Percentiles rank a stretch among this genome's conserved stretches.
Conservation (phyloP, 2,329 filamentous ascomycete genomes). For the Myriangium duriaei region DNA sequence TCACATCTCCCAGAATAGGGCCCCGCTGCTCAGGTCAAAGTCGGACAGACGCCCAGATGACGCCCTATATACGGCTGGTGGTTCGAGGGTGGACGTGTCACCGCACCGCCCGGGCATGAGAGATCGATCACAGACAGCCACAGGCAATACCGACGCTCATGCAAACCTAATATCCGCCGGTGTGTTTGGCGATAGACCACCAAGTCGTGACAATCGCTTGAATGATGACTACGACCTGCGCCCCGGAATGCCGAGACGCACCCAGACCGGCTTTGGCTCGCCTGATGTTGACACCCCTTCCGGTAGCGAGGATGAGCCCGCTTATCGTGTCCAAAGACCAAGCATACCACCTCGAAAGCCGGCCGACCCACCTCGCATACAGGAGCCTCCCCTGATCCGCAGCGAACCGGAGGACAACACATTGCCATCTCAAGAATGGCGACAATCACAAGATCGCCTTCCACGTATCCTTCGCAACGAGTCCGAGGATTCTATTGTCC, state of each 20-base stretch:
- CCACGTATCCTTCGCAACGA: slow-evolving; percentile 3
- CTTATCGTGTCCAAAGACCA: background rate
- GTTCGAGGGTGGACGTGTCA: slow-evolving; percentile 37
- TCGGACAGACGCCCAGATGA: slow-evolving; percentile 18
- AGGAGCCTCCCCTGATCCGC: background rate
- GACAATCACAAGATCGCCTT: background rate
- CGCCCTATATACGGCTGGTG: slow-evolving; percentile 17
- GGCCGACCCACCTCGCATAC: background rate
- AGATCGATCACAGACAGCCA: slow-evolving; percentile 4
- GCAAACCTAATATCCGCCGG: slow-evolving; percentile 6
- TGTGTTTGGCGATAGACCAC: slow-evolving; percentile 6
- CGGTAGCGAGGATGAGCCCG: background rate
- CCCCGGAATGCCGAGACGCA: slow-evolving; percentile 7
- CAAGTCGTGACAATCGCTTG: slow-evolving; percentile 5
- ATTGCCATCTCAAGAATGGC: slow-evolving; percentile 8
- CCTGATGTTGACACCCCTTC: slow-evolving; percentile 2
- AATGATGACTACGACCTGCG: slow-evolving; percentile 1
- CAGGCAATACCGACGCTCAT: slow-evolving; percentile 2
- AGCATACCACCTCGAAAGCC: slow-evolving; percentile 1
- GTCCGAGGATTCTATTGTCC: slow-evolving; percentile 5
- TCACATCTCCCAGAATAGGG: slow-evolving; percentile 54
- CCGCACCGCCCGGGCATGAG: slow-evolving; percentile 22
- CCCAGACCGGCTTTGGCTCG: slow-evolving; percentile 9
- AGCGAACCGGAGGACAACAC: background rate
- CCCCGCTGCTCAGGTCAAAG: slow-evolving; percentile 16